Base-by-base conservation (phyloP, 148 eudicot species). In the Simmondsia chinensis region DNA sequence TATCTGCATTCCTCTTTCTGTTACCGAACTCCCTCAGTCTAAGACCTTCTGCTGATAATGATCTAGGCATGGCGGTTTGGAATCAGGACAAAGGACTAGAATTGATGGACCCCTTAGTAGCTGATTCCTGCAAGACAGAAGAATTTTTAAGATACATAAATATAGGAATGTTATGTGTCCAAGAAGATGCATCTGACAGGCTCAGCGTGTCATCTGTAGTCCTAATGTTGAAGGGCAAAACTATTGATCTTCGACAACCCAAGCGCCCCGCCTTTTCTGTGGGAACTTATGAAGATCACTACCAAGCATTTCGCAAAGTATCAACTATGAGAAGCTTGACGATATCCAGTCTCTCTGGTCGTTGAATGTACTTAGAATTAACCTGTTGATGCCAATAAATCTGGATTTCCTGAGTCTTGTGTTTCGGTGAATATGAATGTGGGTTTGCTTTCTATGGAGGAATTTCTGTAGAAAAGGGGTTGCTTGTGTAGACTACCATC, bases 11-110 rank as follows among this genome's bases (percentile, higher is more conserved):
- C n/a, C n/a, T n/a, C n/a, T n/a, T n/a, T n/a, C n/a, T n/a, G n/a
- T n/a, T n/a, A n/a, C n/a, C n/a, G n/a, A n/a, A n/a, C n/a, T n/a
- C n/a, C n/a, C n/a, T n/a, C n/a, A n/a, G n/a, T n/a, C n/a, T n/a
- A n/a, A n/a, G n/a, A n/a, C n/a, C n/a, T 32, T 34, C 14, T 27
- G 2, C 14, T 7, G 9, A 23, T 11, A 39, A n/a, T 11, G 14
- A 27, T 25, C 30, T 45, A 71, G 72, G 65, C 44, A 34, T 71
- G 76, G 76, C 20, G 51, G 43, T 54, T 9, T 61, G 76, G 76
- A 27, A n/a, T 7, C 46, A 61, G 33, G 72, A 55, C 8, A 43
- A 26, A 12, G 59, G 49, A 10, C 1, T 21, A 57, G 55, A 58
- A 16, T 15, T 71, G 14, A 50, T 61, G 9, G 76, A 71, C 39